phyloP scores from a whole-genome alignment of 345 rosid genomes.

The Microthlaspi erraticum region DNA sequence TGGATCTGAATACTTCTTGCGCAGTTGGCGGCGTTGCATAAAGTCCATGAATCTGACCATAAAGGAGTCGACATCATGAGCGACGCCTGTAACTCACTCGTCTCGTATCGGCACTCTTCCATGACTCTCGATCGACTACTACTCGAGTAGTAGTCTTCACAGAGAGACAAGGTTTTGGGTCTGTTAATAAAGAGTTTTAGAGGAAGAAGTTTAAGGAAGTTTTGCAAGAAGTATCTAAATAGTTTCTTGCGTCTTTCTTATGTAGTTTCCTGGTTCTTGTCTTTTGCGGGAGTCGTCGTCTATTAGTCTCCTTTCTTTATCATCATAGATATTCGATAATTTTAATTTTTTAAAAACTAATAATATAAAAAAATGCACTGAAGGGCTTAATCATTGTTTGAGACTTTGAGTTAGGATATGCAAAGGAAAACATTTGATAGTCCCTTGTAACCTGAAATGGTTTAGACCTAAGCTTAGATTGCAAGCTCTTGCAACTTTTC shows the following conservation, averaged over 20 bases:
- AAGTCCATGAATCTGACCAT: constrained; percentile 60
- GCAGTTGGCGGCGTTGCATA: constrained; percentile 42
- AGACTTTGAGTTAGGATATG: neutral
- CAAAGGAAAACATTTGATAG: constrained; percentile 6
- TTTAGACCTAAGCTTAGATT: neutral
- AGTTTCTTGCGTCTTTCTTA: constrained; percentile 8
- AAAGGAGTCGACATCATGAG: constrained; percentile 65
- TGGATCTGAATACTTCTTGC: constrained; percentile 40
- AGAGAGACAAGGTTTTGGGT: neutral
- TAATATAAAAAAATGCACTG: neutral
- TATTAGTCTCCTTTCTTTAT: constrained; percentile 3
- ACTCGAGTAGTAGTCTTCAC: neutral
- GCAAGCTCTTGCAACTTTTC: neutral
- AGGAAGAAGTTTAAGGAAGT: neutral
- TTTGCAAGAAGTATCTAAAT: neutral
- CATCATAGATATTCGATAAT: neutral
- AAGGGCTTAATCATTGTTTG: constrained; percentile 6
- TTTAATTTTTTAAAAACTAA: neutral
- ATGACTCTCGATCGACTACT: constrained; percentile 3
- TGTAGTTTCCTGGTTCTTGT: neutral
- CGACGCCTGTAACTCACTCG: constrained; percentile 73
- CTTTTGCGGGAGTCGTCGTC: neutral
- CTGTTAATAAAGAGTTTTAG: neutral
- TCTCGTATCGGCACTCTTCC: constrained; percentile 62
- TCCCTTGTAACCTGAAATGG: neutral